These are phyloP conservation scores for Rhizopus stolonifer DNA, from an alignment of 371 early-diverging fungal species.

Conservation along the genomic window DNA sequence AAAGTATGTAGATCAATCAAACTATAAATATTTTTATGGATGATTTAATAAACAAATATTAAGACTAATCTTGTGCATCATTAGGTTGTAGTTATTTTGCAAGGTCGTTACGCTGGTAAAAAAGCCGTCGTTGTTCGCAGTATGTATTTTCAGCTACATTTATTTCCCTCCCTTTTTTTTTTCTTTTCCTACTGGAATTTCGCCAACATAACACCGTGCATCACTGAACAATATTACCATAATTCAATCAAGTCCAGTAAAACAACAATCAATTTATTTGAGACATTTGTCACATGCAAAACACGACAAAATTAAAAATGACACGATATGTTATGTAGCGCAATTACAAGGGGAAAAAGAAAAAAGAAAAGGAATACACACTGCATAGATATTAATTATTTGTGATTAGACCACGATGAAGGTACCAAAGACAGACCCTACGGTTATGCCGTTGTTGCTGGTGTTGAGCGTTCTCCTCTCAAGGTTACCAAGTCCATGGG, in stretches of 20 bases:
- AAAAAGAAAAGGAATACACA: not conserved
- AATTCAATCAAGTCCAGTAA: not conserved
- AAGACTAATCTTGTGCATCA: not conserved
- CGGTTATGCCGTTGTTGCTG: constrained; percentile 96
- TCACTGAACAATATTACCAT: not conserved
- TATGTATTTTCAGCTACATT: constrained; percentile 32
- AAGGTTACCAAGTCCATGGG: no score
- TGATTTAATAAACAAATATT: not conserved
- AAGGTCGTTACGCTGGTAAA: constrained; percentile 97
- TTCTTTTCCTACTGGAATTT: not conserved
- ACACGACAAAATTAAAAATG: not conserved
- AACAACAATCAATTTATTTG: not conserved
- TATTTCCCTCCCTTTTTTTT: constrained; percentile 3
- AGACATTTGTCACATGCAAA: not conserved
- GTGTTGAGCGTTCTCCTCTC: no score
- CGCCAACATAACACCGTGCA: not conserved
- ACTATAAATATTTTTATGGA: constrained; percentile 12
- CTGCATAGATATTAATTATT: not conserved
- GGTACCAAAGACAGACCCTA: constrained; percentile 90
- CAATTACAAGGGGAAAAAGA: not conserved
- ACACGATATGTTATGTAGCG: not conserved
- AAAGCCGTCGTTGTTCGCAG: constrained; percentile 98
- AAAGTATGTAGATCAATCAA: constrained; percentile 30
- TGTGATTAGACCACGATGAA: constrained; percentile 68
- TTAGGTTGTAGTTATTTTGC: constrained; percentile 93